Conservation (phyloP, 2,329 filamentous ascomycete genomes). For the Hymenoscyphus fraxineus region DNA sequence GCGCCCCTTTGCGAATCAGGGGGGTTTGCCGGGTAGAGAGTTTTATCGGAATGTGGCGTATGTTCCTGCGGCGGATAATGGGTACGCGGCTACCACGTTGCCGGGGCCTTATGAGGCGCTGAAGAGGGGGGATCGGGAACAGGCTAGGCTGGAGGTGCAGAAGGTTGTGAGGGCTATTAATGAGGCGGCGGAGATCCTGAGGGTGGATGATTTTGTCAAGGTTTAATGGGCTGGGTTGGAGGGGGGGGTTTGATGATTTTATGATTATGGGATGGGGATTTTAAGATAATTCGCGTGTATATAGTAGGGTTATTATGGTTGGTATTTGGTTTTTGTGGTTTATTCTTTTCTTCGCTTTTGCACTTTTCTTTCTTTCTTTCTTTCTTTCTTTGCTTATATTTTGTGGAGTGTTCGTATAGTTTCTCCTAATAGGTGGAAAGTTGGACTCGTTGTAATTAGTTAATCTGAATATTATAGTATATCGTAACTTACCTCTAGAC, state of each 20-base stretch:
- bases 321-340: no score
- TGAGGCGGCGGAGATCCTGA: background rate
- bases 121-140: background rate
- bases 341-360: no score
- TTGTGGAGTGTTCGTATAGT: no score
- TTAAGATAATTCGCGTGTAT: background rate
- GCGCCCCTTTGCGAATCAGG: constrained; percentile 1
- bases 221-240: background rate
- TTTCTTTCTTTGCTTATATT: no score
- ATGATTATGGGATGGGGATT: background rate
- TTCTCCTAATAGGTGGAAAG: no score
- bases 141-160: background rate
- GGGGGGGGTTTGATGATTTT: background rate
- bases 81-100: background rate
- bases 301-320: background rate
- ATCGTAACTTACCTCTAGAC: no score
- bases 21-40: background rate
- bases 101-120: constrained; percentile 4
- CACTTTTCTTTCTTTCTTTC: no score
- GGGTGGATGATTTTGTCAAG: background rate
- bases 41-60: constrained; percentile 10
- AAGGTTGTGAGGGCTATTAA: background rate
- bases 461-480: no score
- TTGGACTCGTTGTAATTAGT: no score
- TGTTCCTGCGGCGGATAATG: background rate